Conservation (phyloP, 179 eudicot genomes). For the Beta corolliflora region DNA sequence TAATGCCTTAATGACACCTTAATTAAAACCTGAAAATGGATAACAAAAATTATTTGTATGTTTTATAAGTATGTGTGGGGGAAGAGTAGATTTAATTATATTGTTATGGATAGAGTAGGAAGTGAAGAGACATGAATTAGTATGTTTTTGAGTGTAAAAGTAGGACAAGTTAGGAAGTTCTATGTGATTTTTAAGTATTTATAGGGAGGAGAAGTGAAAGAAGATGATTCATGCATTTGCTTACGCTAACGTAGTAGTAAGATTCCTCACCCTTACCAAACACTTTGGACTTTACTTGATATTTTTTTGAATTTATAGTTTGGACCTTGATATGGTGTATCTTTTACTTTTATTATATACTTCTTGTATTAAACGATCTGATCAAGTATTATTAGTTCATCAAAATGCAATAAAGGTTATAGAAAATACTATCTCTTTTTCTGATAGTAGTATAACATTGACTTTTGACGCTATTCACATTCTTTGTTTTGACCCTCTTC, state of each 20-base stretch:
- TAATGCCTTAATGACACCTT: neutral
- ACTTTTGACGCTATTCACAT: no score
- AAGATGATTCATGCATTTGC: conserved; percentile 42
- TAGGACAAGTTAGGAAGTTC: neutral
- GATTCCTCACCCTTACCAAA: conserved; percentile 39
- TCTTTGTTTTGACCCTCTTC: no score
- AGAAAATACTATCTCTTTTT: no score
- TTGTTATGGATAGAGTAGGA: conserved; percentile 19
- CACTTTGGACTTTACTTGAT: conserved; percentile 31
- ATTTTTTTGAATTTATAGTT: conserved; percentile 1
- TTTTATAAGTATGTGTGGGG: no score
- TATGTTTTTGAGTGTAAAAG: neutral
- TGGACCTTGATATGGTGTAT: neutral
- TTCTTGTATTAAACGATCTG: no score
- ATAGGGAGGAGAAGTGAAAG: conserved; percentile 23
- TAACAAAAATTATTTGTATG: neutral
- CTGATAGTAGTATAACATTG: no score
- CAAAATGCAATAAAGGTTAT: no score
- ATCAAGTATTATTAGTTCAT: no score
- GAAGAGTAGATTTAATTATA: neutral
- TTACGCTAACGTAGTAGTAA: conserved; percentile 36
- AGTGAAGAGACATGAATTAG: neutral
- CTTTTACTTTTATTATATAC: neutral
- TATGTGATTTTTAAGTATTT: conserved; percentile 16
- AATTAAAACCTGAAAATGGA: neutral